These are phyloP conservation scores for Tulasnella sp. DNA, from an alignment of 768 basidiomycete genomes.

Conservation along the genomic window DNA sequence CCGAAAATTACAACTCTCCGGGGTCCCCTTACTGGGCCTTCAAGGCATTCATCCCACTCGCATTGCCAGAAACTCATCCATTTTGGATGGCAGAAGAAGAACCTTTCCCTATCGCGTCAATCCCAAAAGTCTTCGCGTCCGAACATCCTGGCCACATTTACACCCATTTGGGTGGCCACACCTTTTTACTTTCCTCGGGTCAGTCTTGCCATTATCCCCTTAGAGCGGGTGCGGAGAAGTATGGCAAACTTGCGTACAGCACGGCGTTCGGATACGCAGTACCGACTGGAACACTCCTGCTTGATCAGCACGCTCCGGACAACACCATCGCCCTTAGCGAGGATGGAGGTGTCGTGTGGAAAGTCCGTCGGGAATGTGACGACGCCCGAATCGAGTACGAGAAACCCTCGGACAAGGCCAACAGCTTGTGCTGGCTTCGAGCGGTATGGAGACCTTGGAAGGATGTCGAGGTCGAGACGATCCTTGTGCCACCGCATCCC, in stretches of 20 bases:
- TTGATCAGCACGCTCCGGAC: slow-evolving; percentile 70
- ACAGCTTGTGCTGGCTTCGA: slow-evolving; percentile 50
- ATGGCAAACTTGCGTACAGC: slow-evolving; percentile 73
- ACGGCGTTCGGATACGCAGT: slow-evolving; percentile 76
- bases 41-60: slow-evolving; percentile 66
- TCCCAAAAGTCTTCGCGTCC: slow-evolving; percentile 50
- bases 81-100: slow-evolving; percentile 72
- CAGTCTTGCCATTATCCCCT: slow-evolving; percentile 78
- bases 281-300: slow-evolving; percentile 59
- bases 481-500: slow-evolving; percentile 61
- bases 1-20: slow-evolving; percentile 71
- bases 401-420: slow-evolving; percentile 40
- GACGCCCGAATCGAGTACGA: slow-evolving; percentile 45
- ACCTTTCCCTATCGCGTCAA: slow-evolving; percentile 53
- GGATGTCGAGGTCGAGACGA: slow-evolving; percentile 69
- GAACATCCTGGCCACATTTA: slow-evolving; percentile 66
- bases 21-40: slow-evolving; percentile 83
- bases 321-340: slow-evolving; percentile 67
- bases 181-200: slow-evolving; percentile 68
- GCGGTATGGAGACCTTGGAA: slow-evolving; percentile 74
- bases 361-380: slow-evolving; percentile 58
- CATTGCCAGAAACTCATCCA: slow-evolving; percentile 61
- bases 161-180: slow-evolving; percentile 59
- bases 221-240: slow-evolving; percentile 73
- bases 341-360: slow-evolving; percentile 69